phyloP scores from a whole-genome alignment of 2,329 filamentous ascomycete species.

The Aphanocladium album region DNA sequence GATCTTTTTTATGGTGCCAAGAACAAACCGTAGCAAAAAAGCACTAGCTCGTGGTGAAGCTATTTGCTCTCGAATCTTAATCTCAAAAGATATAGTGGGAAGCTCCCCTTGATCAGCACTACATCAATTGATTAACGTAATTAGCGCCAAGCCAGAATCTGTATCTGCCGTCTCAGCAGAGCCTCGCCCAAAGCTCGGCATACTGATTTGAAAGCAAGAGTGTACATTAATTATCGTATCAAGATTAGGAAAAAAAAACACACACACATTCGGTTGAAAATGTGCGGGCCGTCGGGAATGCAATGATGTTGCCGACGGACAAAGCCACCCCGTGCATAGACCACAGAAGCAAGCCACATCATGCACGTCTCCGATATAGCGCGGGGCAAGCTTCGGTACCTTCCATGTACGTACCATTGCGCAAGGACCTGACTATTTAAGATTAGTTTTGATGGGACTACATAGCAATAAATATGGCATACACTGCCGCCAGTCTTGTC shows the following conservation, averaged over 20 bases:
- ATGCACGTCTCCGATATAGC: neutral
- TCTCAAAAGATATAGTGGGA: neutral
- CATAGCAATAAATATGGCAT: neutral
- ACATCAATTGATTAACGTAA: neutral
- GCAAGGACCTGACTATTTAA: slow-evolving; percentile 8
- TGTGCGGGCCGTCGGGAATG: neutral
- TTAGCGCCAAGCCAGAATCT: neutral
- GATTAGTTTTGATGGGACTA: neutral
- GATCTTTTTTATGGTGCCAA: neutral
- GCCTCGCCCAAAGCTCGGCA: too few relatives aligned
- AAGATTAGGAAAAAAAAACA: neutral
- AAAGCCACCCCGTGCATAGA: neutral
- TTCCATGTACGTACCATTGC: neutral
- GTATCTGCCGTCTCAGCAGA: too few relatives aligned
- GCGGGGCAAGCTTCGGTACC: neutral
- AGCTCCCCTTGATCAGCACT: neutral
- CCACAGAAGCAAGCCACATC: neutral
- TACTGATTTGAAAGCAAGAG: too few relatives aligned
- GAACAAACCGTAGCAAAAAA: neutral
- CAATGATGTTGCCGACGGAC: neutral
- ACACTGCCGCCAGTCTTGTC: neutral
- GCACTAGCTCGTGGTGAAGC: neutral
- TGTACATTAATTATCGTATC: too few relatives aligned
- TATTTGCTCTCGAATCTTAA: neutral
- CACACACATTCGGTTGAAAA: neutral